Evolutionary conservation across 1,139 yeast species (phyloP).

Genomic region (Candida tetrigidarum): DNA sequence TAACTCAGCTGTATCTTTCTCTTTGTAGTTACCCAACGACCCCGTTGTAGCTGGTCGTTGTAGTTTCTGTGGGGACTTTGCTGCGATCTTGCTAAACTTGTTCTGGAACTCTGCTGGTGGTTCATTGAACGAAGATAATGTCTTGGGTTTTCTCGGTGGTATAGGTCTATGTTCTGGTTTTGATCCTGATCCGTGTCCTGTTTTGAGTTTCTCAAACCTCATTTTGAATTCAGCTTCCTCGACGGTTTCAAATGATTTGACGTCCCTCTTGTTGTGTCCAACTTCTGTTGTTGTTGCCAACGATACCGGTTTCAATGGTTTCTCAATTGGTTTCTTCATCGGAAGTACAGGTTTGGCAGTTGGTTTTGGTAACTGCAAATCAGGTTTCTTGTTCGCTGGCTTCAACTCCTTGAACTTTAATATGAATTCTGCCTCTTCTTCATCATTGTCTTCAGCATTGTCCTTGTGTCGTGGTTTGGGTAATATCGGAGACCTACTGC

Average conservation of each 20-base stretch:
- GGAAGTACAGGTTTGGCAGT: constrained; percentile 9
- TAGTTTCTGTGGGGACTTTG: constrained; percentile 14
- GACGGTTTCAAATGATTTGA: constrained; percentile 3
- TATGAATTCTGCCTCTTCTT: not conserved
- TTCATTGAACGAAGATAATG: not conserved
- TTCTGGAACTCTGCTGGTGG: constrained; percentile 19
- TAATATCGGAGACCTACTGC: not conserved
- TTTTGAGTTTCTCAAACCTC: constrained; percentile 11
- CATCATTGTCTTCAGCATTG: not conserved
- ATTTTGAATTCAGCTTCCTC: constrained; percentile 11
- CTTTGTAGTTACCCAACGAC: constrained; percentile 24
- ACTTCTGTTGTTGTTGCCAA: not conserved
- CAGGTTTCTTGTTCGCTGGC: constrained; percentile 5
- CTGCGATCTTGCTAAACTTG: constrained; percentile 13
- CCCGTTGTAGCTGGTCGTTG: constrained; percentile 18
- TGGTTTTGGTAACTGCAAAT: constrained; percentile 18
- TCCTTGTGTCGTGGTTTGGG: not conserved
- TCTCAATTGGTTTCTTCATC: constrained; percentile 5
- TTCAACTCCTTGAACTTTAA: not conserved
- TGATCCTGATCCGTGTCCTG: too few relatives aligned
- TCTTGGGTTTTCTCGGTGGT: constrained; percentile 10
- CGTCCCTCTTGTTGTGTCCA: not conserved
- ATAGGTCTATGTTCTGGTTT: too few relatives aligned
- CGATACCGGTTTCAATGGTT: not conserved
- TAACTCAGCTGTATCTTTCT: constrained; percentile 27